Conservation (phyloP, 2,329 filamentous ascomycete genomes). For the Aspergillus cejpii region DNA sequence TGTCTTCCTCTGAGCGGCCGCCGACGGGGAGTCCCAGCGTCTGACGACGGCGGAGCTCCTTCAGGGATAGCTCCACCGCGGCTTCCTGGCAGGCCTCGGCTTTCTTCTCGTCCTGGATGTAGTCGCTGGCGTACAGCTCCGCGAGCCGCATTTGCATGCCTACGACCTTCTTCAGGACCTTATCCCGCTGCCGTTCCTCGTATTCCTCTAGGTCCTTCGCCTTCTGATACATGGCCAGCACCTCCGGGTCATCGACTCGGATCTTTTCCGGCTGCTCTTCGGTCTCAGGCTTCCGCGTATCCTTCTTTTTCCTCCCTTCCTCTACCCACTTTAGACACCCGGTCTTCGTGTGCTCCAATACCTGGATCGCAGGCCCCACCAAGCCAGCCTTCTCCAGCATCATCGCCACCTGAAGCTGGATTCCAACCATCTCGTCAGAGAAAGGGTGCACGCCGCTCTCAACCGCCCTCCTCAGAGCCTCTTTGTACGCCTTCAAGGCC, state of each 20-base stretch:
- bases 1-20: slow-evolving; percentile 47
- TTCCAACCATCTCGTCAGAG: slow-evolving; percentile 82
- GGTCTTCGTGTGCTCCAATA: slow-evolving; percentile 66
- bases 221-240: slow-evolving; percentile 20
- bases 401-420: slow-evolving; percentile 72
- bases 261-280: slow-evolving; percentile 16
- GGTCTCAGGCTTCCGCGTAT: slow-evolving; percentile 14
- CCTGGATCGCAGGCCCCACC: slow-evolving; percentile 62
- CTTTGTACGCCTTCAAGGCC: slow-evolving; percentile 75
- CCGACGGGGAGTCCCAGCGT: slow-evolving; percentile 61
- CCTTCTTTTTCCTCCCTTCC: slow-evolving; percentile 19
- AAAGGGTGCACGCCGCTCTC: slow-evolving; percentile 77
- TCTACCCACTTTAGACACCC: slow-evolving; percentile 54
- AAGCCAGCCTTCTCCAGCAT: slow-evolving; percentile 73
- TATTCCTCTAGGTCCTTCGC: slow-evolving; percentile 22
- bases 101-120: slow-evolving; percentile 64
- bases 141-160: slow-evolving; percentile 76
- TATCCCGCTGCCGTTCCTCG: slow-evolving; percentile 48
- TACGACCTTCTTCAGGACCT: slow-evolving; percentile 66
- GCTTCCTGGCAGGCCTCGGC: slow-evolving; percentile 71
- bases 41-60: slow-evolving; percentile 64
- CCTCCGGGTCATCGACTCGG: slow-evolving; percentile 17
- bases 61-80: slow-evolving; percentile 72
- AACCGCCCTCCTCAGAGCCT: slow-evolving; percentile 66
- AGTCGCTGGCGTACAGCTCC: slow-evolving; percentile 69